Percentiles rank a stretch among this genome's conserved stretches.
phyloP scores from a whole-genome alignment of 169 alveolate species.

The Besnoitia besnoiti region DNA sequence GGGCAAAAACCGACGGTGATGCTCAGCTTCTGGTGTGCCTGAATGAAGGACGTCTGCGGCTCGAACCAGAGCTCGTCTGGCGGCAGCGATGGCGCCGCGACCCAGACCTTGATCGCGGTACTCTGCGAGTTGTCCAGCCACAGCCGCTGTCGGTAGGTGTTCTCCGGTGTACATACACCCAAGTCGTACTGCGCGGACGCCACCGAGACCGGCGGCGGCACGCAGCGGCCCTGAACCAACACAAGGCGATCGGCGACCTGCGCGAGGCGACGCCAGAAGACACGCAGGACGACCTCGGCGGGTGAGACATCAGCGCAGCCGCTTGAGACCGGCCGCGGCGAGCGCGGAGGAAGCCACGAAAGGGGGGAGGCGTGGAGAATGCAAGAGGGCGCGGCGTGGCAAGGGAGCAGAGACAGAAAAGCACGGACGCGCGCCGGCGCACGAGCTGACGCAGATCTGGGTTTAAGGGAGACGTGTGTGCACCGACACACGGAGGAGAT shows the following conservation, averaged over 20 bases:
- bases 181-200: slow-evolving; percentile 57
- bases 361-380: too few species aligned
- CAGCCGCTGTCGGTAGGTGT: slow-evolving; percentile 44
- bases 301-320: too few species aligned
- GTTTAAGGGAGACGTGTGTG: too few species aligned
- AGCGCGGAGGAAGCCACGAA: too few species aligned
- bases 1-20: slow-evolving; percentile 47
- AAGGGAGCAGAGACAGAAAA: too few species aligned
- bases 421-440: too few species aligned
- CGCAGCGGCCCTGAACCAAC: slow-evolving; percentile 53
- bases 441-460: too few species aligned
- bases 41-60: slow-evolving; percentile 56
- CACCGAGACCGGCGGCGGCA: slow-evolving; percentile 60
- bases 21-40: slow-evolving; percentile 35
- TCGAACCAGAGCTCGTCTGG: slow-evolving; percentile 58
- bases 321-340: too few species aligned
- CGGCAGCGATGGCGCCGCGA: slow-evolving; percentile 39
- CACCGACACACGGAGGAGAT: too few species aligned
- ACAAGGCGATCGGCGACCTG: slow-evolving; percentile 38
- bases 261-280: background rate
- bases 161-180: slow-evolving; percentile 50
- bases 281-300: too few species aligned
- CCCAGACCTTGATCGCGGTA: slow-evolving; percentile 52
- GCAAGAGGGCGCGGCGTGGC: too few species aligned
- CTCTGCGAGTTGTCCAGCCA: slow-evolving; percentile 34